Conservation (phyloP, 768 basidiomycete species). For the Hericium coralloides region DNA sequence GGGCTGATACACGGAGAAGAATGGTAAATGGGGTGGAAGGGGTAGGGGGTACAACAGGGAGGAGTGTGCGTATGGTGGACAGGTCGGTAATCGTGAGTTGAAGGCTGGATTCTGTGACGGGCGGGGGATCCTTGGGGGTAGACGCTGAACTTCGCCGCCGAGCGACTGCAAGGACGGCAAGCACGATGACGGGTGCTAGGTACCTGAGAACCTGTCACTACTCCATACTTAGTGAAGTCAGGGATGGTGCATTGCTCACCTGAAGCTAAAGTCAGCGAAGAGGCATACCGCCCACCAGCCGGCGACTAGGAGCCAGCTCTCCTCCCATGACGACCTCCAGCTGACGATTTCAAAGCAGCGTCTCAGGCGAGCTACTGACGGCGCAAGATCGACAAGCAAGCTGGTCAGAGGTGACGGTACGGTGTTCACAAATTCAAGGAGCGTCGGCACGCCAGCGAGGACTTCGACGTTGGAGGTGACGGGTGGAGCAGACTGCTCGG, state of each 20-base stretch:
- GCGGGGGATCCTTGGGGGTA: slow-evolving; percentile 14
- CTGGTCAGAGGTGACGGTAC: slow-evolving; percentile 56
- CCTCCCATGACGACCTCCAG: slow-evolving; percentile 52
- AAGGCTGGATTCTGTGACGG: slow-evolving; percentile 47
- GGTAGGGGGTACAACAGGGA: slow-evolving; percentile 32
- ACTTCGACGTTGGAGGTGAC: background rate
- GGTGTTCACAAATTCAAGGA: slow-evolving; percentile 41
- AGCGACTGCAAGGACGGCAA: slow-evolving; percentile 29
- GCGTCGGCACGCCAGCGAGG: slow-evolving; percentile 12
- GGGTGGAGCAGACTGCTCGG: background rate
- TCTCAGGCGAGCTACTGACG: slow-evolving; percentile 37
- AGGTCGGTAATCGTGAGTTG: slow-evolving; percentile 56
- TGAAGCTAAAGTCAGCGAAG: slow-evolving; percentile 32
- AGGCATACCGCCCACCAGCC: slow-evolving; percentile 76
- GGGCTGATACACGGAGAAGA: slow-evolving; percentile 46
- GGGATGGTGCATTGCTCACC: slow-evolving; percentile 28
- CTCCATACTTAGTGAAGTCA: background rate
- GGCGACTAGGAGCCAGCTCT: slow-evolving; percentile 58
- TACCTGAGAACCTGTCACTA: slow-evolving; percentile 31
- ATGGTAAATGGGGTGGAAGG: slow-evolving; percentile 24
- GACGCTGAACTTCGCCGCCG: slow-evolving; percentile 16
- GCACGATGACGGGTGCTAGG: slow-evolving; percentile 43
- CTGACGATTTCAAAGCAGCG: slow-evolving; percentile 38
- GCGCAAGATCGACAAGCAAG: slow-evolving; percentile 54
- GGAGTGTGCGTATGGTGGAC: slow-evolving; percentile 48